Evolutionary conservation across 345 rosid genomes (phyloP).

Genomic region (Alliaria petiolata): DNA sequence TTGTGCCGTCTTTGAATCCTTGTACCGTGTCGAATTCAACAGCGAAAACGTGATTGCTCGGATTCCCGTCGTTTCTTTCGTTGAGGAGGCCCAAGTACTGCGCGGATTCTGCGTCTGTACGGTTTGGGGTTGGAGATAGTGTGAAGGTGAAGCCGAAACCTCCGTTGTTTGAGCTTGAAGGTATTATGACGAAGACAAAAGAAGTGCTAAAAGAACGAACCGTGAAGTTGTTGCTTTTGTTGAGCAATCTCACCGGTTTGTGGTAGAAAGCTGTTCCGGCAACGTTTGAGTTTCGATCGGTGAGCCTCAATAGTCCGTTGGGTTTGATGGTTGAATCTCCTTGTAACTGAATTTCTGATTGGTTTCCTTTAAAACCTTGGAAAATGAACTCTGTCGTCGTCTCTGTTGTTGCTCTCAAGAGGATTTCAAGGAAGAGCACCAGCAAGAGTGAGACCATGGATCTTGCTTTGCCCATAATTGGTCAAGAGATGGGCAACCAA

Average conservation of each 20-base stretch:
- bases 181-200: conserved; percentile 47
- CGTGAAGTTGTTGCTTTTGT: neutral
- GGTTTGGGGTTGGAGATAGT: conserved; percentile 37
- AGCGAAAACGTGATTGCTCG: conserved; percentile 44
- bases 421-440: neutral
- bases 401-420: neutral
- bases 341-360: neutral
- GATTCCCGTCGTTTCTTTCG: neutral
- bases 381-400: conserved; percentile 15
- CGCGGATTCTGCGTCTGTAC: conserved; percentile 29
- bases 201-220: conserved; percentile 45
- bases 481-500: neutral
- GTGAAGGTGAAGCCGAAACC: conserved; percentile 60
- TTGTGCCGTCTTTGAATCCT: conserved; percentile 36
- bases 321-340: conserved; percentile 13
- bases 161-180: conserved; percentile 32
- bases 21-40: conserved; percentile 63
- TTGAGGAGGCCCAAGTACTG: conserved; percentile 59
- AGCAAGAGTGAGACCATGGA: neutral
- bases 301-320: conserved; percentile 28
- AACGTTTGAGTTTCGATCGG: neutral
- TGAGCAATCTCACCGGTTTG: conserved; percentile 22
- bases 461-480: neutral
- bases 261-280: conserved; percentile 25
- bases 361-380: conserved; percentile 16